Base-by-base conservation (phyloP, 768 basidiomycete species). In the Gautieria morchelliformis region DNA sequence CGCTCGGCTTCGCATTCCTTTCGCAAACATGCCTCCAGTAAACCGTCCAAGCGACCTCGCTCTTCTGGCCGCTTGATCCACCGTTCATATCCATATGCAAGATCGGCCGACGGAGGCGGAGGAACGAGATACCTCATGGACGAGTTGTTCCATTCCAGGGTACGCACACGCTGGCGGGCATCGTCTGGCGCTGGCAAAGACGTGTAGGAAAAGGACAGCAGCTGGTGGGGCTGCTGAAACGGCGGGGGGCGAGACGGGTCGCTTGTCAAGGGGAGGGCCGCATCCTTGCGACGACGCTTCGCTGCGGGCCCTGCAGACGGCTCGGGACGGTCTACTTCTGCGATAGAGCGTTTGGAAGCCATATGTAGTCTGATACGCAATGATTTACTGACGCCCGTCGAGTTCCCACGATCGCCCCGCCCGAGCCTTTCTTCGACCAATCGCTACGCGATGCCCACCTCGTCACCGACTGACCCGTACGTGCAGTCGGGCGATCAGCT, bases 401-500 rank as follows among this genome's bases (percentile, higher is more conserved):
- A 14, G 9, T 53, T 53, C 52, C 19, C 52, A 53, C 52, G 52
- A 8, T 14, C 17, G 35, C n/a, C 41, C 27, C 27, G 2, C 27
- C n/a, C n/a, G n/a, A 27, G 27, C 5, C 41, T 55, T 46, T 46
- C 56, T 24, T 57, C 19, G 56, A 20, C 56, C 56, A 57, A 57
- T 57, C 46, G 33, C 56, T 24, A 50, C 56, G 56, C 56, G 56
- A 57, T 57, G 59, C 59, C 59, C 14, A 15, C 59, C 24, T 47
- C 58, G 30, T 35, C 58, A 53, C 27, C 58, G 39, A 45, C 52
- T 5, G 66, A 65, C 42, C 88, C 90, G 2, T 89, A 76, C 61
- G 90, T 94, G 12, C 85, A 88, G 66, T 72, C 89, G 8, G 89
- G 91, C 47, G 89, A 93, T 65, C 85, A 84, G n/a, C 76, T 95